Conservation (phyloP, 2,329 filamentous ascomycete genomes). For the Neofusicoccum kwambonambiense region DNA sequence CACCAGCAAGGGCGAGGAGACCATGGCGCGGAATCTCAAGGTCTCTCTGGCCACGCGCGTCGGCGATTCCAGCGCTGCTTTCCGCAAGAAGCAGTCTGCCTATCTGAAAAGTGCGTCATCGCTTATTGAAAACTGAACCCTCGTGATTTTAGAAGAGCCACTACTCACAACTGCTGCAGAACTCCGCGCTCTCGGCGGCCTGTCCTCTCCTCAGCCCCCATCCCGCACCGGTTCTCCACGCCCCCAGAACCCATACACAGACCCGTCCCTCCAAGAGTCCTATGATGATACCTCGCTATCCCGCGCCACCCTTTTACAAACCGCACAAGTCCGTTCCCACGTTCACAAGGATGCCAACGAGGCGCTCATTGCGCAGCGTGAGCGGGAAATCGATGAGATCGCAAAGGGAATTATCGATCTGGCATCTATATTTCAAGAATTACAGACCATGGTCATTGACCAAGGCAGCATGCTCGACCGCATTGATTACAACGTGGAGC, state of each 20-base stretch:
- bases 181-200: constrained; percentile 47
- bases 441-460: constrained; percentile 80
- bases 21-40: constrained; percentile 95
- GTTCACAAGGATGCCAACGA: constrained; percentile 66
- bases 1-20: constrained; percentile 81
- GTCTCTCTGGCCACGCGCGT: constrained; percentile 84
- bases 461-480: constrained; percentile 53
- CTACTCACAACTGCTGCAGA: constrained; percentile 31
- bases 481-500: constrained; percentile 84
- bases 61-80: constrained; percentile 86
- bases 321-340: constrained; percentile 58
- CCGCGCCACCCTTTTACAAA: constrained; percentile 81
- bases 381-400: constrained; percentile 96
- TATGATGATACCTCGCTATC: constrained; percentile 92
- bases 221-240: constrained; percentile 45
- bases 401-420: constrained; percentile 97
- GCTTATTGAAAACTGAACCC: not conserved
- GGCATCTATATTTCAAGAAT: constrained; percentile 92
- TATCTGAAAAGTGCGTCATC: constrained; percentile 79
- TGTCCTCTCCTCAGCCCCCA: constrained; percentile 50
- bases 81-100: constrained; percentile 94
- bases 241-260: constrained; percentile 66
- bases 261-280: constrained; percentile 82
- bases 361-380: constrained; percentile 80
- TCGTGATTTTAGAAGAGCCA: not conserved